Evolutionary conservation across 768 basidiomycete genomes (phyloP).

Genomic region (Gelatoporia subvermispora): DNA sequence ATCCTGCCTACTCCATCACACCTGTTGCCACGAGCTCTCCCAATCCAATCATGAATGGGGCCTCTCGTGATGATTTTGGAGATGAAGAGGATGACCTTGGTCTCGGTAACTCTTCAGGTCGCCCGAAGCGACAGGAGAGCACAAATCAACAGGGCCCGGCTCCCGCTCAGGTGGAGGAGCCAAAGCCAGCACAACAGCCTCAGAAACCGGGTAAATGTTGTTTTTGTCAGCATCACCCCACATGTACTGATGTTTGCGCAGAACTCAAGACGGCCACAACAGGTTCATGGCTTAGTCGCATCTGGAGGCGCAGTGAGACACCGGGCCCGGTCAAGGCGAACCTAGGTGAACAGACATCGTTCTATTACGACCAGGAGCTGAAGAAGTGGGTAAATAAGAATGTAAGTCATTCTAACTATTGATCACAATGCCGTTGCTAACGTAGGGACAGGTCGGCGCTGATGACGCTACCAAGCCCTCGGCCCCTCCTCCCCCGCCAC

Average conservation of each 20-base stretch:
- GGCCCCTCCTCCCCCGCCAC: slow-evolving; percentile 73
- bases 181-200: slow-evolving; percentile 5
- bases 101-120: slow-evolving; percentile 67
- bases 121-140: slow-evolving; percentile 21
- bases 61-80: slow-evolving; percentile 28
- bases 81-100: slow-evolving; percentile 89
- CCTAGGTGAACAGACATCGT: slow-evolving; percentile 84
- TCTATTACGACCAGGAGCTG: slow-evolving; percentile 92
- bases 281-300: slow-evolving; percentile 76
- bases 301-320: slow-evolving; percentile 66
- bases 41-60: slow-evolving; percentile 9
- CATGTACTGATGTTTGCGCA: slow-evolving; percentile 8
- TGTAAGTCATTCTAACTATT: slow-evolving; percentile 35
- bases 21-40: slow-evolving; percentile 17
- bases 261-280: slow-evolving; percentile 26
- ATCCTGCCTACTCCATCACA: slow-evolving; percentile 38
- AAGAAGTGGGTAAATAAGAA: slow-evolving; percentile 97
- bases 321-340: slow-evolving; percentile 84
- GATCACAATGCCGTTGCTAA: background rate
- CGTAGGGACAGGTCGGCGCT: slow-evolving; percentile 38
- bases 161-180: slow-evolving; percentile 13
- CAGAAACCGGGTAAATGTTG: slow-evolving; percentile 8
- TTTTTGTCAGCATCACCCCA: background rate
- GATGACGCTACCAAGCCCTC: slow-evolving; percentile 48
- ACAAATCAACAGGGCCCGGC: background rate